Evolutionary conservation across 2,329 filamentous ascomycete species (phyloP), one percentile per base, ranked within the genome.

Genomic region (Penicillium sclerotiorum): DNA sequence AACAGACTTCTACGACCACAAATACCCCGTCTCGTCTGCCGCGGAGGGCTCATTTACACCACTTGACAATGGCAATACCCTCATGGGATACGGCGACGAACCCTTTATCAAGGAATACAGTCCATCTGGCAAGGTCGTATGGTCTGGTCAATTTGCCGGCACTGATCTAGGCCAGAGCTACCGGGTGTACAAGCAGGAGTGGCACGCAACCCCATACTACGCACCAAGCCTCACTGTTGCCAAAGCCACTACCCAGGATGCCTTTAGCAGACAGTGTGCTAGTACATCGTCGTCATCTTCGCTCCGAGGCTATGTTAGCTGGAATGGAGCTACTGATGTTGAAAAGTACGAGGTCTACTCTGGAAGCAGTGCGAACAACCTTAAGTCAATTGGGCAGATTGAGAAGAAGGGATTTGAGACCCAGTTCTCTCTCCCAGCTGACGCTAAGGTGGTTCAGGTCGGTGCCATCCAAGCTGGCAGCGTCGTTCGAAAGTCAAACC

Each of bases 61-160:
- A 5, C 53, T 70, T 35, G 36, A 56, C 21, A 54, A 59, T 8
- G 52, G 47, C 4, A 59, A 67, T 27, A 60, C 63, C 8, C 55
- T 72, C 8, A 47, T 73, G 43, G 67, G 64, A 32, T 73, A 71
- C 52, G 71, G 70, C 6, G 63, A 61, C 5, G 68, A 67, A 39
- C 56, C 70, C 4, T 59, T 57, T n/a, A 59, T 73, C 43, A 71
- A 70, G 20, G 70, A 73, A 43, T 68, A 64, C 23, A 64, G 65
- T n/a, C 54, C 56, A 22, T 45, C 59, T n/a, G 64, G 65, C 9
- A 62, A 67, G 2, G 60, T 59, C 8, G 60, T 70, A 3, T 52
- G 70, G 45, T 66, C 64, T 13, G 65, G 64, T 11, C 62, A 67
- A 42, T 72, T 70, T 28, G 65, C 64, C 25, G 52, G 58, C 11